Evolutionary conservation across 2,329 filamentous ascomycete species (phyloP).

Genomic region (Alternaria triticina): DNA sequence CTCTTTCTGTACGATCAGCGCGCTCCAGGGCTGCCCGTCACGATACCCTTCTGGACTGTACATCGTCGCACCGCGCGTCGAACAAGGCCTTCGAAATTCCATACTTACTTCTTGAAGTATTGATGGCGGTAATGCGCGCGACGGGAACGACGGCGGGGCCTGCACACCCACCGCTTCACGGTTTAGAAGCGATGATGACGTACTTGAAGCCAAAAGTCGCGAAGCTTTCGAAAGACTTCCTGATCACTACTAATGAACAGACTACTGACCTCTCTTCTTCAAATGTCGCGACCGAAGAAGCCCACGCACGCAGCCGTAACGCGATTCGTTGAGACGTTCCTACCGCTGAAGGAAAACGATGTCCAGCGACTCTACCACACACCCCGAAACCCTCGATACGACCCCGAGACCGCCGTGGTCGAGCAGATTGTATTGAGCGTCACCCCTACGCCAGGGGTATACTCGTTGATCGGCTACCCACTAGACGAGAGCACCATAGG

Average conservation of each 20-base stretch:
- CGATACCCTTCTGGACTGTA: background rate
- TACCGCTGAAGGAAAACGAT: slow-evolving; percentile 42
- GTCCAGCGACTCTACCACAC: slow-evolving; percentile 44
- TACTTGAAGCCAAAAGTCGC: slow-evolving; percentile 15
- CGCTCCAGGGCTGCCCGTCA: background rate
- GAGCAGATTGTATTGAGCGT: slow-evolving; percentile 43
- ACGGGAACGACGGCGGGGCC: background rate
- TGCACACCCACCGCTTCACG: background rate
- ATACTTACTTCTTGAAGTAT: background rate
- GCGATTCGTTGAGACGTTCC: slow-evolving; percentile 33
- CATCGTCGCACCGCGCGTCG: background rate
- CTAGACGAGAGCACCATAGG: slow-evolving; percentile 7
- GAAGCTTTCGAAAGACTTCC: slow-evolving; percentile 6
- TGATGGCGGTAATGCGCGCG: background rate
- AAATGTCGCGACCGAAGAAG: slow-evolving; percentile 29
- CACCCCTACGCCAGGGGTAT: slow-evolving; percentile 39
- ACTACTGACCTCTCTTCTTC: background rate
- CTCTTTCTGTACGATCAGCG: background rate
- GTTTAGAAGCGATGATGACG: slow-evolving; percentile 25
- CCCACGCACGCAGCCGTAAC: slow-evolving; percentile 38
- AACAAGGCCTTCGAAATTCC: background rate
- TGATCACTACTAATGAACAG: slow-evolving; percentile 11
- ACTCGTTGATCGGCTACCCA: slow-evolving; percentile 32
- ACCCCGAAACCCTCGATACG: slow-evolving; percentile 36
- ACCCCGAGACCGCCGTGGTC: slow-evolving; percentile 33